These are phyloP conservation scores for Globisporangium radiosum DNA, from an alignment of 352 stramenopile genomes.

Conservation along the genomic window DNA sequence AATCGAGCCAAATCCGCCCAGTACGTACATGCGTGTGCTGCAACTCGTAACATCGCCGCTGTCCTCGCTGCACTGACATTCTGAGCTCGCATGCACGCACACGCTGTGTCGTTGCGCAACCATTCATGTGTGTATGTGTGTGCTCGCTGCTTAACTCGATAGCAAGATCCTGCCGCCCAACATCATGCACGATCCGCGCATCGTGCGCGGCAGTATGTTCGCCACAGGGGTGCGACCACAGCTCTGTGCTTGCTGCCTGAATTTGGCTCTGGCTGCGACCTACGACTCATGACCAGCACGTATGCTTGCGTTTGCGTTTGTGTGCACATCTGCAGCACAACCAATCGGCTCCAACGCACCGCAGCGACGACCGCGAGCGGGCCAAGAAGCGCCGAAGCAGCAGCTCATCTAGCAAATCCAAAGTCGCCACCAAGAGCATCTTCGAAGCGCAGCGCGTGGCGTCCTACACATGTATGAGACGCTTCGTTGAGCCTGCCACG, in stretches of 20 bases:
- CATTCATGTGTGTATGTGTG: neutral
- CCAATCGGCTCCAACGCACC: conserved; percentile 11
- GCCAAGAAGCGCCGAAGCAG: conserved; percentile 22
- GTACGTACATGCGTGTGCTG: neutral
- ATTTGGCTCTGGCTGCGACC: too few relatives aligned
- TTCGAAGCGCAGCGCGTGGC: conserved; percentile 25
- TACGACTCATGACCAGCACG: neutral
- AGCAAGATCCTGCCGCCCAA: conserved; percentile 38
- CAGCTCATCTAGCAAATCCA: conserved; percentile 14
- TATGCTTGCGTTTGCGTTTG: neutral
- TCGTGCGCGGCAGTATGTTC: conserved; percentile 59
- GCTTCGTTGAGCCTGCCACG: too few relatives aligned
- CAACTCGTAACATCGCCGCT: neutral
- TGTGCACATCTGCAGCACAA: neutral
- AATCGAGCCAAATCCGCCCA: conserved; percentile 36
- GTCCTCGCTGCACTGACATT: too few relatives aligned
- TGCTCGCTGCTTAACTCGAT: neutral
- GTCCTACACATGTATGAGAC: conserved; percentile 30
- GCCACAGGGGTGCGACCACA: conserved; percentile 23
- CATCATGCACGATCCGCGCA: conserved; percentile 72
- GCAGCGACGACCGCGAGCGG: conserved; percentile 25
- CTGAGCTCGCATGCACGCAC: neutral
- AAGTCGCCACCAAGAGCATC: conserved; percentile 15
- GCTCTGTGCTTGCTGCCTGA: too few relatives aligned
- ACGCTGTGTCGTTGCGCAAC: neutral